A percentile compares a stretch with the other conserved stretches of the same genome.
Evolutionary conservation across 2,329 filamentous ascomycete genomes (phyloP).

Genomic region (Fusarium begoniae): DNA sequence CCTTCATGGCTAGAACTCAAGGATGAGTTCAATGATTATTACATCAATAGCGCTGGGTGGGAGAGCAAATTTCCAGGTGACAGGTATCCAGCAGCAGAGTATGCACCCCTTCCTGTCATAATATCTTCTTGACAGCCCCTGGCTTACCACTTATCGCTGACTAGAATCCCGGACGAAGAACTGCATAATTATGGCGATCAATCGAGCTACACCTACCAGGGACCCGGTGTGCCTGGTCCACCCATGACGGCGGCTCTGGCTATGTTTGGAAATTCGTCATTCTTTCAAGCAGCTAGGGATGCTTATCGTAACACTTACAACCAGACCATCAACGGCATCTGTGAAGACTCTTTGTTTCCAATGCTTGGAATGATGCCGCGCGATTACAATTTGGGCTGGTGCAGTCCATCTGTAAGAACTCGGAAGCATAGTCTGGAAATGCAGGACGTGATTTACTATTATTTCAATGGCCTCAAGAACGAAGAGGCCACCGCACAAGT

Average conservation of each 20-base stretch:
- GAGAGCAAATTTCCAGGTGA: neutral
- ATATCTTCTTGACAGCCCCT: neutral
- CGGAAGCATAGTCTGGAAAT: neutral
- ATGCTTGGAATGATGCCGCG: neutral
- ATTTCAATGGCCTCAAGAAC: neutral
- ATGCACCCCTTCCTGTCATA: neutral
- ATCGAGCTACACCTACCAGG: neutral
- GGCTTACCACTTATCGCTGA: neutral
- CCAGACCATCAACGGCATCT: neutral
- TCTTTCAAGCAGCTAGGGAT: neutral
- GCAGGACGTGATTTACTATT: neutral
- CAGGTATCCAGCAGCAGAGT: neutral
- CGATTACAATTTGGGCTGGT: neutral
- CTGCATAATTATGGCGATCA: neutral
- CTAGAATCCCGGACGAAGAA: neutral
- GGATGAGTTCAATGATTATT: neutral
- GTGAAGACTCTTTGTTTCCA: neutral
- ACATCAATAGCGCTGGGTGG: no score
- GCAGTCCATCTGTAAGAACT: no score
- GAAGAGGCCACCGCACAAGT: neutral
- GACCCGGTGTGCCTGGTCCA: neutral
- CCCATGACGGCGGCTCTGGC: conserved; percentile 17
- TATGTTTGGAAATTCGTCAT: conserved; percentile 12
- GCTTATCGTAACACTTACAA: neutral
- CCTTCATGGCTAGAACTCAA: neutral